A percentile compares a stretch with the other conserved stretches of the same genome.
Conservation (phyloP, 768 basidiomycete species). For the Mrakia hoshinonis region DNA sequence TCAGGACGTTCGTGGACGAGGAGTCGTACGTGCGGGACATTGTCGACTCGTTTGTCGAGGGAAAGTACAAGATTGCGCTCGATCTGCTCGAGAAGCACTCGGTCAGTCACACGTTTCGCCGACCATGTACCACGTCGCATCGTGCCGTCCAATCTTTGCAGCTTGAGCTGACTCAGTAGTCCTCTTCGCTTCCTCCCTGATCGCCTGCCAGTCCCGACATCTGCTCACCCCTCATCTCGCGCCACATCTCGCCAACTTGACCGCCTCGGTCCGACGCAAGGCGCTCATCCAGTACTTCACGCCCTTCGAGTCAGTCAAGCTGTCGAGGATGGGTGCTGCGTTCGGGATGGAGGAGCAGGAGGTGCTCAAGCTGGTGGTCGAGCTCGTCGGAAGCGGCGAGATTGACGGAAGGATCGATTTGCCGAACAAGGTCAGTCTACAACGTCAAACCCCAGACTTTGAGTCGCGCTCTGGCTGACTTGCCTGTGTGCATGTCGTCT, state of each 20-base stretch:
- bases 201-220: conserved; percentile 56
- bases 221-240: conserved; percentile 67
- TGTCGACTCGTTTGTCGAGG: conserved; percentile 73
- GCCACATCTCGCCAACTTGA: conserved; percentile 57
- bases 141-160: not conserved
- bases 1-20: conserved; percentile 56
- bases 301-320: conserved; percentile 74
- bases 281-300: conserved; percentile 81
- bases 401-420: conserved; percentile 81
- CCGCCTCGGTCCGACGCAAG: conserved; percentile 61
- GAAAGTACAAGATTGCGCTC: conserved; percentile 74
- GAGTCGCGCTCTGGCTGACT: not conserved
- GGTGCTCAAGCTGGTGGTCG: conserved; percentile 64
- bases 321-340: conserved; percentile 73
- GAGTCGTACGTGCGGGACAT: conserved; percentile 83
- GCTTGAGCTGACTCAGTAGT: not conserved
- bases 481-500: no score
- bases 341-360: conserved; percentile 73
- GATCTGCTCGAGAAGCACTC: conserved; percentile 65
- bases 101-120: conserved; percentile 42
- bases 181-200: conserved; percentile 29
- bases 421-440: conserved; percentile 61
- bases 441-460: not conserved
- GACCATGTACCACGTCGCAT: not conserved
- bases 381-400: conserved; percentile 64